Conservation (phyloP, 2,329 filamentous ascomycete species). For the Cercospora citrullina region DNA sequence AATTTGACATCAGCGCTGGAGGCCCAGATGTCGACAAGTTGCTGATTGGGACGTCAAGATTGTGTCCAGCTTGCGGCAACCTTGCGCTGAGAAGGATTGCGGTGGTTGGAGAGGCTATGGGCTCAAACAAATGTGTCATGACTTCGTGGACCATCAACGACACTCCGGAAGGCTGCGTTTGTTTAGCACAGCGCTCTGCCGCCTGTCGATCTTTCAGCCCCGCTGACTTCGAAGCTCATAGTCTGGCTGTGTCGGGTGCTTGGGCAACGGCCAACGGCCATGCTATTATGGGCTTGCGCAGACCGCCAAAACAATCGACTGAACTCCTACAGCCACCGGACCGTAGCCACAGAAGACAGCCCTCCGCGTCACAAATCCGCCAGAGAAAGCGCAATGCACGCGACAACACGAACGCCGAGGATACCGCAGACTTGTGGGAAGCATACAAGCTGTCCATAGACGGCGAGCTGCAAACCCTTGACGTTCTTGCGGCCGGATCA, state of each 20-base stretch:
- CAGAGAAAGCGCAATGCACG: slow-evolving; percentile 18
- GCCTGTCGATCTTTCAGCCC: slow-evolving; percentile 21
- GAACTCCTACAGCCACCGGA: not conserved
- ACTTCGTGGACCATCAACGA: slow-evolving; percentile 30
- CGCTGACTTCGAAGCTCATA: slow-evolving; percentile 17
- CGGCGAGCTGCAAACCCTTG: slow-evolving; percentile 48
- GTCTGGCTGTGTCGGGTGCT: slow-evolving; percentile 22
- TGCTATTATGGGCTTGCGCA: slow-evolving; percentile 33
- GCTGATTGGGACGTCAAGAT: slow-evolving; percentile 38
- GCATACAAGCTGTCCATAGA: slow-evolving; percentile 53
- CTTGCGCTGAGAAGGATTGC: slow-evolving; percentile 63
- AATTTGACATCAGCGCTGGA: slow-evolving; percentile 19
- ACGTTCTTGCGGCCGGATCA: slow-evolving; percentile 32
- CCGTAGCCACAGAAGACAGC: not conserved
- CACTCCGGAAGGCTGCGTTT: slow-evolving; percentile 34
- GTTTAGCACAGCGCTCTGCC: slow-evolving; percentile 25
- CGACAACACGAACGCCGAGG: slow-evolving; percentile 17
- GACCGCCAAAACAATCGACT: slow-evolving; percentile 13
- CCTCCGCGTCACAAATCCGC: slow-evolving; percentile 14
- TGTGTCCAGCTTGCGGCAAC: slow-evolving; percentile 54
- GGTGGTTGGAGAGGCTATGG: slow-evolving; percentile 54
- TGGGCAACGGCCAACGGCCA: slow-evolving; percentile 30
- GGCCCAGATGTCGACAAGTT: slow-evolving; percentile 16
- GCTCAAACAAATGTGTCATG: slow-evolving; percentile 20
- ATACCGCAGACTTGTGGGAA: slow-evolving; percentile 50